Evolutionary conservation across 768 basidiomycete species (phyloP), one percentile per base, ranked within the genome.

Genomic region (Tulasnella sp.): DNA sequence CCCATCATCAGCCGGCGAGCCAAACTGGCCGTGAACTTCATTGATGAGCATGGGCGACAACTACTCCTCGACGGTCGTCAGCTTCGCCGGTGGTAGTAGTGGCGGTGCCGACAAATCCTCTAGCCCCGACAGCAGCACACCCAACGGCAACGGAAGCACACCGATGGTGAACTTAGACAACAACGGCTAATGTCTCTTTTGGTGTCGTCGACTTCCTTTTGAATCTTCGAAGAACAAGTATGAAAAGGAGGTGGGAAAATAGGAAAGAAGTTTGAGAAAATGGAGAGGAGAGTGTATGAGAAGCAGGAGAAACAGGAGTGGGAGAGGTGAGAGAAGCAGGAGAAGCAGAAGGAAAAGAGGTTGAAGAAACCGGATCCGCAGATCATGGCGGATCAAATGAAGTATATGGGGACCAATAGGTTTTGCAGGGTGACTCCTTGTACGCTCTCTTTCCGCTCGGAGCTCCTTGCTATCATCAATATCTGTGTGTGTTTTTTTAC

Each of bases 231-330:
- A 25, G 34, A 55, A 29, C 9, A 62, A 59, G 9, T 49, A 44
- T 22, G 64, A 65, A 21, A 56, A 50, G 22, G 64, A 65, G 34
- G 42, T 62, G 22, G 49, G 42, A 5, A 52, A 64, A 22, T 34
- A 1, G 60, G 59, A 12, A 45, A 48, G 46, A 61, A 60, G 7
- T 56, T 63, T 4, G 64, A 63, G 27, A 62, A 53, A 21, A 29
- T 52, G 44, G 60, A 62, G 44, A 22, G 59, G 11, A 59, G 58
- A 49, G 51, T 53, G 31, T 48, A 48, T 17, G 64, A 55, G 44
- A 34, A 27, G 25, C 51, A 49, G 25, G 60, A 49, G 52, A 60
- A 57, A 53, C 45, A 31, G 42, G 29, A 52, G 44, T 31, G 34
- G 42, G 25, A 27, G 46, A 42, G n/a, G 15, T 22, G 52, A 22